Conservation (phyloP, 176 grass and related monocot genomes). For the Zoysia pacifica region DNA sequence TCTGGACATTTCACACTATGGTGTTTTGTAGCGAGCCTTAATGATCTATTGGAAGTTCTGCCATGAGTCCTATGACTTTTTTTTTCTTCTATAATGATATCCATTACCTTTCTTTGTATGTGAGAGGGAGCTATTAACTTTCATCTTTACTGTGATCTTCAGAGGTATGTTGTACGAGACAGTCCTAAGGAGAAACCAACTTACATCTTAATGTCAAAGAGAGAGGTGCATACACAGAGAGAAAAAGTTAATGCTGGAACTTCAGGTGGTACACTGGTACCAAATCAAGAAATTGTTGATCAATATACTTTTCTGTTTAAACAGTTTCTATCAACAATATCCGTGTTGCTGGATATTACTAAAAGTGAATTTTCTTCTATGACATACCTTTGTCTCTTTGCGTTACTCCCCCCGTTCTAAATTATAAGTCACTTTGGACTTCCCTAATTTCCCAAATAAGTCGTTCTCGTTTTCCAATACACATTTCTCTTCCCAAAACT, state of each 20-base stretch:
- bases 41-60: background rate
- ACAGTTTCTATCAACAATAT: slow-evolving; percentile 14
- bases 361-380: slow-evolving; percentile 9
- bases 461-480: no score
- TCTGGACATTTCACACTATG: background rate
- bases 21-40: slow-evolving; percentile 19
- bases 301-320: slow-evolving; percentile 21
- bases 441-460: no score
- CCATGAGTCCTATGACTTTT: slow-evolving; percentile 1
- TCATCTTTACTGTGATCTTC: slow-evolving; percentile 22
- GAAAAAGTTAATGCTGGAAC: slow-evolving; percentile 56
- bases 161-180: slow-evolving; percentile 80
- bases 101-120: slow-evolving; percentile 2
- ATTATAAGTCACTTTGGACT: no score
- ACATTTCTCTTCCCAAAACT: no score
- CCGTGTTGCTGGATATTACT: background rate
- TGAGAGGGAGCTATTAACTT: slow-evolving; percentile 27
- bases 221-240: slow-evolving; percentile 61
- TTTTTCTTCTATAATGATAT: background rate
- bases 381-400: background rate
- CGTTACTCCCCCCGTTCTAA: background rate
- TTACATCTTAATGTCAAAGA: slow-evolving; percentile 80
- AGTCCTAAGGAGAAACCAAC: slow-evolving; percentile 76
- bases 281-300: slow-evolving; percentile 42
- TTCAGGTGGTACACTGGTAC: slow-evolving; percentile 41